Evolutionary conservation across 352 stramenopile genomes (phyloP), one percentile per base, ranked within the genome.

Genomic region (Globisporangium carolinianum): DNA sequence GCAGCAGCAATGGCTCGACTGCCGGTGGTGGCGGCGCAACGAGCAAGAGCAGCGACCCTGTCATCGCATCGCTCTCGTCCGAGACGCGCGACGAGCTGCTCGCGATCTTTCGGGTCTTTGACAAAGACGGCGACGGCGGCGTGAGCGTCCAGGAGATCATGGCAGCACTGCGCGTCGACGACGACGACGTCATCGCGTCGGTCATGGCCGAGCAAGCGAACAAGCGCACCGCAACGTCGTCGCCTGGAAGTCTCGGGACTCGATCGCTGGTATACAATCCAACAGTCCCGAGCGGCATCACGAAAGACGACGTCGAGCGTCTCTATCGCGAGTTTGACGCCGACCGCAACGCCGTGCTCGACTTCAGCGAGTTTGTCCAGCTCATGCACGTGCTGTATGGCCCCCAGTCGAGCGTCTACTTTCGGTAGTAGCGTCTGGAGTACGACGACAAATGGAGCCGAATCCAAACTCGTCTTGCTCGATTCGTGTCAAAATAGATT

Each of bases 121-220:
- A 89, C 64, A 70, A 71, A n/a, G 75, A 91, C 53, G 66, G 70
- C 1, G 79, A 87, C 50, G 80, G 80, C 6, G 72, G 73, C 6
- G 75, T 91, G 52, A 83, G 69, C 17, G 75, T 87, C 52, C 66
- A 87, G n/a, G 80, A 91, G 62, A 80, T 91, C 53, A 71, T 91
- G 61, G 80, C 88, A 36, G 76, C 76, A 8, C 55, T 91, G 37
- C 72, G 76, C 2, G 77, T 86, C 1, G 75, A 87, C 11, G 76
- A 91, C 17, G 78, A 88, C 58, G 76, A 88, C n/a, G 65, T 70
- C 4, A 76, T 85, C 57, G 66, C 68, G 7, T 59, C 65, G 2
- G 65, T 82, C 5, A 78, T 73, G 62, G 55, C 69, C 0, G 66
- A 62, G 5, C 67, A 84, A 47, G 65, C 72, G 32, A 55, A 61